Evolutionary conservation across 306 rosid genomes (phyloP), one percentile per base, ranked within the genome.

Genomic region (Lotus japonicus): DNA sequence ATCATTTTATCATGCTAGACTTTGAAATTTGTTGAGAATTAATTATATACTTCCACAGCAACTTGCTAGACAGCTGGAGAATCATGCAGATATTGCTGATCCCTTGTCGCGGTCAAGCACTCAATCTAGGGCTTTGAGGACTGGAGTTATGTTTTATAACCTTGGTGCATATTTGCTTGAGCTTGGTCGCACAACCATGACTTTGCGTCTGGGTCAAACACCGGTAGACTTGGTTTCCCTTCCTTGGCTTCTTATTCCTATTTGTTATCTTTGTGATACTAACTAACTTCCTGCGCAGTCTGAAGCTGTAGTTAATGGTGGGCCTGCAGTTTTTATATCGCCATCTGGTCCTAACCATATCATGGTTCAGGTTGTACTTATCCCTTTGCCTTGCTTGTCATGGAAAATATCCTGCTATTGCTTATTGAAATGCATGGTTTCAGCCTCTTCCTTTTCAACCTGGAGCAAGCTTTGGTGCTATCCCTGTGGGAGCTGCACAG

Each of bases 361-460:
- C 71, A 88, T 90, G 99, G 99, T 95, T 87, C 97, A 90, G 99
- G 96, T 81, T 74, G 79, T 61, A 64, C 75, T 62, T 81, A 60
- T 43, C 51, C 46, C 66, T 33, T 41, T 66, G 39, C 72, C 62
- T 59, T 76, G 10, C 43, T 48, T 64, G 44, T 64, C 65, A 36
- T 57, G 73, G 62, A 76, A 71, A 68, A 17, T 54, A 43, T 57
- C 63, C 18, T 65, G 16, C 73, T 62, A 50, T 65, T 76, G 77
- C 88, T 85, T 63, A 88, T 74, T 80, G 71, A 71, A 79, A 57
- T 80, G 39, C 83, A 10, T 80, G 73, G 64, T 41, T 72, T 62
- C 85, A 95, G 99, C 97, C 99, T 73, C 91, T 95, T 83, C 96
- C 95, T 69, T 88, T 95, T 55, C 97, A 81, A 87, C 74, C 89